Base-by-base conservation (phyloP, 768 basidiomycete species). In the Tricholoma saponaceum region DNA sequence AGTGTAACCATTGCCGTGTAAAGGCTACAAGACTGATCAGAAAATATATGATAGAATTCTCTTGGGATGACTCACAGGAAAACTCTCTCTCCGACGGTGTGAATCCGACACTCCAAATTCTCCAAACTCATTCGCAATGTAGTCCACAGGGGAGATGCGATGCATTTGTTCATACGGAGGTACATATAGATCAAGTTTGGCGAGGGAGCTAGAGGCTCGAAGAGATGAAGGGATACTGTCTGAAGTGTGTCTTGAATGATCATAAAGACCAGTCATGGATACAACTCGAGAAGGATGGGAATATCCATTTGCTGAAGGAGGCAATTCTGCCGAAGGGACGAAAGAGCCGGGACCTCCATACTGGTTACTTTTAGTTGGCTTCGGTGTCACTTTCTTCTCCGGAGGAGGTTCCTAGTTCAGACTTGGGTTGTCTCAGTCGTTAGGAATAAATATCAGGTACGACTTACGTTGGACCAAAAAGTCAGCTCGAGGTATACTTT, bases 401-500 rank as follows among this genome's bases (percentile, higher is more conserved):
- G 90, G 92, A 5, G 87, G 79, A 33, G 87, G 85, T 71, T 88
- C 91, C 91, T 92, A 62, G 46, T 58, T 13, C 61, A 4, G 37
- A n/a, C 23, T 16, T 37, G 44, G 4, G 44, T 52, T 51, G 18
- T 28, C 16, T n/a, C 35, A 13, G 16, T 20, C n/a, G 35, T 20
- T 12, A 32, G 16, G 18, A 18, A 39, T 37, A 18, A 25, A 14
- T 46, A 22, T 35, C 18, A 12, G 23, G 12, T 23, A 60, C 30
- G 26, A 80, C 88, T 56, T 60, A 92, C 92, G 69, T 93, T 92
- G 9, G 95, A 95, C 86, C 92, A 99, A 75, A 96, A 98, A 0
- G 97, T 99, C 66, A 98, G 71, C 69, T 99, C 97, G 20, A 98
- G 78, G 68, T 96, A 98, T 12, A 99, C 87, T 70, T 98, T 96